Evolutionary conservation across 441 rosid genomes (phyloP), one percentile per base, ranked within the genome.

Genomic region (Gossypium trilobum): DNA sequence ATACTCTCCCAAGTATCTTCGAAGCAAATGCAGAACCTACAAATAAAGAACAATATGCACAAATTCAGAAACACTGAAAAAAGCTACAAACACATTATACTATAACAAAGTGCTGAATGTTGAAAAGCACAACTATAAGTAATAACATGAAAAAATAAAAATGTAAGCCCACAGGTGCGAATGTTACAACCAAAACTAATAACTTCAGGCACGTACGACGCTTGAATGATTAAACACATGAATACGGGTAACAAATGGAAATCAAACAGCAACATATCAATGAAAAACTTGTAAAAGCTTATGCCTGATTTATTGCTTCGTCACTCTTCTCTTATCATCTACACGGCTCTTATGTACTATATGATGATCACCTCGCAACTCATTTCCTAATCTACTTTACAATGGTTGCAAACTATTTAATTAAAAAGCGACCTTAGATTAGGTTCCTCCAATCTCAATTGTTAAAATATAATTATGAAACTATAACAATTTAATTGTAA

Each of bases 21-120:
- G 96, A 82, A 95, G 98, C 90, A 95, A 85, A 82, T 88, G 97
- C 73, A 95, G 74, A 76, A 95, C 99, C 99, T 92, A 79, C 78
- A 78, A 80, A 13, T 42, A 73, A 67, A 75, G 5, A 11, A 50
- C 16, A 71, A 72, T 20, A 62, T 4, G 10, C 59, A 23, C 55
- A 70, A 55, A 33, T 20, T 9, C 39, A 67, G 55, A 20, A 11
- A 4, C 13, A 52, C 54, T 64, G 31, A 1, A 71, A 13, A 48
- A 14, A 11, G 54, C 22, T 5, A 10, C 36, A 33, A 27, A 72
- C 17, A 51, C 42, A 2, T 23, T 1, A 29, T 29, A 68, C 52
- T 68, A 50, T 2, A 11, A 39, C 19, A 39, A 44, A 11, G 50
- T 56, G 9, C 36, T 33, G 48, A 27, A 13, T 70, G 23, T 16